phyloP scores from a whole-genome alignment of 352 stramenopile genomes.

The Phytophthora megakarya region DNA sequence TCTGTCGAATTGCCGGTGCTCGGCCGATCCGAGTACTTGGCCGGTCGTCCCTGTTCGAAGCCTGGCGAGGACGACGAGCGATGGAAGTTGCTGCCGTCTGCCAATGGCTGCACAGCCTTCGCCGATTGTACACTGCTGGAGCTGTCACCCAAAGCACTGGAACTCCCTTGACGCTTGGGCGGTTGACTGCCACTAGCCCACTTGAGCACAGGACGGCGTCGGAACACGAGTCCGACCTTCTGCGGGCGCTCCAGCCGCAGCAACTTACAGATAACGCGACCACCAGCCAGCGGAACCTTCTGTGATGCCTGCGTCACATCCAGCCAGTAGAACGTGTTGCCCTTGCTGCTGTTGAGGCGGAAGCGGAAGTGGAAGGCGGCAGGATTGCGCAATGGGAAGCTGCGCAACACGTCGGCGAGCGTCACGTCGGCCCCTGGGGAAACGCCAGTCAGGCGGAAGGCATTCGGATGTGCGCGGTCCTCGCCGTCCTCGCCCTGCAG shows the following conservation, averaged over 20 bases:
- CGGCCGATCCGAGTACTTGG: slow-evolving; percentile 69
- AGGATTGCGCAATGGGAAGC: slow-evolving; percentile 63
- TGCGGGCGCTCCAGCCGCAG: slow-evolving; percentile 64
- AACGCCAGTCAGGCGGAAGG: slow-evolving; percentile 50
- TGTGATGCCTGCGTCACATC: slow-evolving; percentile 59
- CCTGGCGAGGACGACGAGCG: slow-evolving; percentile 46
- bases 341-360: slow-evolving; percentile 66
- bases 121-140: slow-evolving; percentile 24
- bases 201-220: slow-evolving; percentile 74
- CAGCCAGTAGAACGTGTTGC: slow-evolving; percentile 81
- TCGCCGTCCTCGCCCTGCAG: slow-evolving; percentile 87
- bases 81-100: slow-evolving; percentile 36
- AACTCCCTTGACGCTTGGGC: slow-evolving; percentile 27
- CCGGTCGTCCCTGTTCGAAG: slow-evolving; percentile 58
- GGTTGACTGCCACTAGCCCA: slow-evolving; percentile 44
- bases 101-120: slow-evolving; percentile 23
- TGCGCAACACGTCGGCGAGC: slow-evolving; percentile 66
- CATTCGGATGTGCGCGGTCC: slow-evolving; percentile 82
- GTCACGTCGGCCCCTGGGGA: slow-evolving; percentile 53
- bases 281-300: slow-evolving; percentile 76
- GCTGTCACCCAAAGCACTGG: slow-evolving; percentile 25
- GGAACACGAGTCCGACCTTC: slow-evolving; percentile 71
- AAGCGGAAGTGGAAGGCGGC: slow-evolving; percentile 84
- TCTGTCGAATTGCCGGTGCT: slow-evolving; percentile 21
- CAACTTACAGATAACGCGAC: slow-evolving; percentile 85